Conservation (phyloP, 2,329 filamentous ascomycete genomes). For the Trichoderma aggressivum region DNA sequence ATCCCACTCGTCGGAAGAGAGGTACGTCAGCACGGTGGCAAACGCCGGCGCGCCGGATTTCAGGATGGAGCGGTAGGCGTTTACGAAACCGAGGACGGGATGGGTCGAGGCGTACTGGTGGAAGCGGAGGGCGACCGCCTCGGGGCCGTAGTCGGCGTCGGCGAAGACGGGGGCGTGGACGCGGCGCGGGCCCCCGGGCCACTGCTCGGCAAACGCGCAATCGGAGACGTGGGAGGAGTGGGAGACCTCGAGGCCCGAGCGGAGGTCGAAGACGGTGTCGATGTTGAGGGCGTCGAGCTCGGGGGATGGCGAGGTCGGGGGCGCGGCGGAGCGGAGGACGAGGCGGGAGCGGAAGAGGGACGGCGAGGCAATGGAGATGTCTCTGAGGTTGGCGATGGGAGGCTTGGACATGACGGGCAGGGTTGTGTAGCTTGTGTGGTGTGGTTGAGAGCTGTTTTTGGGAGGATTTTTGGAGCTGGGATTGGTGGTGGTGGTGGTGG, state of each 20-base stretch:
- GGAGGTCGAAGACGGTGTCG: conserved; percentile 64
- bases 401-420: not conserved
- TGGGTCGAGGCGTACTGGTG: conserved; percentile 52
- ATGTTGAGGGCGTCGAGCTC: conserved; percentile 57
- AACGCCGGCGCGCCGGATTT: conserved; percentile 51
- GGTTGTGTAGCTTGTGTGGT: not conserved
- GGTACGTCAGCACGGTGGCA: conserved; percentile 50
- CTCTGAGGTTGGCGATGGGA: conserved; percentile 62
- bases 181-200: conserved; percentile 41
- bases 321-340: conserved; percentile 68
- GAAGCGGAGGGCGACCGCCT: conserved; percentile 59
- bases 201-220: not conserved
- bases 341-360: conserved; percentile 54
- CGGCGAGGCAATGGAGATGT: conserved; percentile 51
- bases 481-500: no score
- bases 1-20: conserved; percentile 36
- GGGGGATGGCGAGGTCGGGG: conserved; percentile 50
- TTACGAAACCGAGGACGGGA: conserved; percentile 57
- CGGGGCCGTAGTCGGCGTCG: conserved; percentile 59
- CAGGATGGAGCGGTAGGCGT: conserved; percentile 62
- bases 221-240: conserved; percentile 33
- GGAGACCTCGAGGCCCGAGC: conserved; percentile 59
- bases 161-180: conserved; percentile 64
- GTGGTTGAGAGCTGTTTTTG: not conserved
- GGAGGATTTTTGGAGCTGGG: not conserved